Evolutionary conservation across 768 basidiomycete species (phyloP).

Genomic region (Strobilomyces echinocephalus): DNA sequence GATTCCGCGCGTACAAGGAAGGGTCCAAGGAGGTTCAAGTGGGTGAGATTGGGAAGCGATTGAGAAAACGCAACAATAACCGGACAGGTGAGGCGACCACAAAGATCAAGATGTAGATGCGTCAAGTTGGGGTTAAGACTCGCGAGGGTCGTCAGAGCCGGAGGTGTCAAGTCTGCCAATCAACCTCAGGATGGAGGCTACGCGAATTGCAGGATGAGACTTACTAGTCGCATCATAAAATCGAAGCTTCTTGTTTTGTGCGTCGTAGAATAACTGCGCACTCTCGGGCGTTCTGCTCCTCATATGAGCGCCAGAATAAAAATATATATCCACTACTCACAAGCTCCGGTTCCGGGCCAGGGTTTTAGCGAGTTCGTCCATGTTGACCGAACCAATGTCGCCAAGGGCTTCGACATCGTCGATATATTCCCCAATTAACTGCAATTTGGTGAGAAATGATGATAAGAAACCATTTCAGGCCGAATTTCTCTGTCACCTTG

Average conservation of each 20-base stretch:
- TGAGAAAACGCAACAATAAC: conserved; percentile 56
- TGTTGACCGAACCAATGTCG: conserved; percentile 79
- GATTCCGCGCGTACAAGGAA: conserved; percentile 71
- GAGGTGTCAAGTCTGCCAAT: conserved; percentile 58
- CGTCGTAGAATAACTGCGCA: conserved; percentile 78
- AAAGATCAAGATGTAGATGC: conserved; percentile 74
- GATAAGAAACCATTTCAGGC: background rate
- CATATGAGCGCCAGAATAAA: background rate
- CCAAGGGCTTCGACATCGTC: conserved; percentile 87
- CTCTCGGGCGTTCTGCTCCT: conserved; percentile 66
- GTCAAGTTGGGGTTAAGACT: conserved; percentile 82
- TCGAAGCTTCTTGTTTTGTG: conserved; percentile 57
- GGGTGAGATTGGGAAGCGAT: conserved; percentile 60
- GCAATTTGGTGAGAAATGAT: background rate
- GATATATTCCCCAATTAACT: conserved; percentile 84
- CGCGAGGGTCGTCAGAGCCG: conserved; percentile 65
- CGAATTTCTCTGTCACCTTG: conserved; percentile 39
- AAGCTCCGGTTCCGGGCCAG: conserved; percentile 76
- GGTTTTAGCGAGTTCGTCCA: conserved; percentile 79
- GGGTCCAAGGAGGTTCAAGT: conserved; percentile 80
- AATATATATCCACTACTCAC: conserved; percentile 43
- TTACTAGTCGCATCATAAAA: conserved; percentile 89
- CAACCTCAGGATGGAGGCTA: background rate
- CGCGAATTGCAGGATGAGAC: conserved; percentile 22
- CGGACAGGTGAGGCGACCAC: conserved; percentile 71